These are phyloP conservation scores for button mushroom (Agaricus bisporus) DNA, from an alignment of 768 basidiomycete species.

Conservation along the genomic window DNA sequence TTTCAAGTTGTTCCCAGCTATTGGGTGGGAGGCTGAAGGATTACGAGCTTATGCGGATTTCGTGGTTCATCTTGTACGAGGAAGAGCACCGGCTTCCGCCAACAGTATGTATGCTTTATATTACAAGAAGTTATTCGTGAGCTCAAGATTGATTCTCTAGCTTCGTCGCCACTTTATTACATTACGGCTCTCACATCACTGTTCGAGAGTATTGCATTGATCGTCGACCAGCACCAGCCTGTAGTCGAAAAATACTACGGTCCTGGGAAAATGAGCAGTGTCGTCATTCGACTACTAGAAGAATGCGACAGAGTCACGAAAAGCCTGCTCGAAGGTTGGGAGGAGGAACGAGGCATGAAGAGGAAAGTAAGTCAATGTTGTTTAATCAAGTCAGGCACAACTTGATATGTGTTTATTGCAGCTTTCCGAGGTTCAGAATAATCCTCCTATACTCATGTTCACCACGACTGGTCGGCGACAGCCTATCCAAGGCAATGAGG, in stretches of 20 bases:
- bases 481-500: slow-evolving; percentile 30
- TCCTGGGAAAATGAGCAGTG: slow-evolving; percentile 73
- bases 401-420: slow-evolving; percentile 14
- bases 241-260: slow-evolving; percentile 99
- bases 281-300: slow-evolving; percentile 67
- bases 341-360: slow-evolving; percentile 80
- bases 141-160: slow-evolving; percentile 33
- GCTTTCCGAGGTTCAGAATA: slow-evolving; percentile 43
- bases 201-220: slow-evolving; percentile 92
- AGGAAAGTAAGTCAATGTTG: slow-evolving; percentile 52
- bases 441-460: slow-evolving; percentile 29
- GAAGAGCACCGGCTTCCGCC: slow-evolving; percentile 68
- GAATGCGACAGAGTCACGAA: slow-evolving; percentile 86
- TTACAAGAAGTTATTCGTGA: slow-evolving; percentile 4
- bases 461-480: slow-evolving; percentile 24
- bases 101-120: slow-evolving; percentile 51
- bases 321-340: slow-evolving; percentile 77
- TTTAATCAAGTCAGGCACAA: background rate
- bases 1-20: slow-evolving; percentile 95
- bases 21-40: slow-evolving; percentile 91
- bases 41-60: slow-evolving; percentile 90
- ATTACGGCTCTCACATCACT: slow-evolving; percentile 85
- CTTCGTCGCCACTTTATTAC: slow-evolving; percentile 89
- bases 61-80: slow-evolving; percentile 84
- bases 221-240: slow-evolving; percentile 96